These are phyloP conservation scores for Helicocarpus griseus DNA, from an alignment of 2,329 filamentous ascomycete genomes.

Conservation along the genomic window DNA sequence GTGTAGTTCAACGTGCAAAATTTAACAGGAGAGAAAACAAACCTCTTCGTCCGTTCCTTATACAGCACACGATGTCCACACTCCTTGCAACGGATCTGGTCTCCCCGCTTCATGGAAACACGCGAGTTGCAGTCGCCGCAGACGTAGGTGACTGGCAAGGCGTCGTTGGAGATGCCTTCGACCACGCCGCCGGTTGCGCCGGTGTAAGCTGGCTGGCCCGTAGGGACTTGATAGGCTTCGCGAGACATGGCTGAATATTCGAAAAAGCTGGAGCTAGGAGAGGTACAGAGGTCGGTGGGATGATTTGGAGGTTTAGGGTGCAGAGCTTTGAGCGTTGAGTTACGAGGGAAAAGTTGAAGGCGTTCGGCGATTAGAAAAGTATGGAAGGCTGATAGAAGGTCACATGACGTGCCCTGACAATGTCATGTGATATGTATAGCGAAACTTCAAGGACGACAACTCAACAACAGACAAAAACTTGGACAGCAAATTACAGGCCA, in stretches of 20 bases:
- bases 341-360: not conserved
- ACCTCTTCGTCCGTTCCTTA: conserved; percentile 97
- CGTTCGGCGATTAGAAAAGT: too few relatives aligned
- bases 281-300: not conserved
- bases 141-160: conserved; percentile 56
- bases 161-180: conserved; percentile 31
- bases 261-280: not conserved
- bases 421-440: not conserved
- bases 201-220: conserved; percentile 33
- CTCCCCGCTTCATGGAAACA: conserved; percentile 64
- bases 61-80: conserved; percentile 94
- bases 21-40: conserved; percentile 27
- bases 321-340: not conserved
- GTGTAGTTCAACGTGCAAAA: conserved; percentile 1
- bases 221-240: conserved; percentile 67
- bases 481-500: too few relatives aligned
- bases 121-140: conserved; percentile 80
- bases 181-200: conserved; percentile 35
- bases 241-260: conserved; percentile 49
- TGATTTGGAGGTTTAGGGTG: not conserved
- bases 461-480: too few relatives aligned
- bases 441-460: too few relatives aligned
- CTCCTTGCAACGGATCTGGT: conserved; percentile 78
- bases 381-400: not conserved
- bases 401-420: not conserved